These are phyloP conservation scores for Xanthoconium stramineum DNA, from an alignment of 768 basidiomycete species.

Conservation along the genomic window DNA sequence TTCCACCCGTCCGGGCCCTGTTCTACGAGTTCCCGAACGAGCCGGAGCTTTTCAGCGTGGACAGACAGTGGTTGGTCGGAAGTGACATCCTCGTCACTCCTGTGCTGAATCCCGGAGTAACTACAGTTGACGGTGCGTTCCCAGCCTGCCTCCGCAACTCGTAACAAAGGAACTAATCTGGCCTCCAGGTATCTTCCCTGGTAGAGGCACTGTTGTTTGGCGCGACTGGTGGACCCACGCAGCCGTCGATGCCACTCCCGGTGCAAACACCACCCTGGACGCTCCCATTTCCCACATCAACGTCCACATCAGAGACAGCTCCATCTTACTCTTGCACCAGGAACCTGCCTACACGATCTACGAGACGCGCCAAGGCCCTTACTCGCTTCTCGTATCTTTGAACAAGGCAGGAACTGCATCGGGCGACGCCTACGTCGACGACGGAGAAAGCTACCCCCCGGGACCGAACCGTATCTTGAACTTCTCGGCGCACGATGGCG, in stretches of 20 bases:
- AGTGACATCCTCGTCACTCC: constrained; percentile 72
- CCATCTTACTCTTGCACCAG: constrained; percentile 61
- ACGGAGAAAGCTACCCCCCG: constrained; percentile 62
- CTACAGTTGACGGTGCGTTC: constrained; percentile 58
- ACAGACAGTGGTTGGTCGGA: constrained; percentile 72
- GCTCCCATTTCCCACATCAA: constrained; percentile 75
- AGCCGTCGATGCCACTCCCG: constrained; percentile 41
- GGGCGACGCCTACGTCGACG: constrained; percentile 67
- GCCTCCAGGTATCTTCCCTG: constrained; percentile 58
- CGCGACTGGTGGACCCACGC: constrained; percentile 74
- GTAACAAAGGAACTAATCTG: not conserved
- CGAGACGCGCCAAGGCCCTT: constrained; percentile 62
- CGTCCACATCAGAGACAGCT: constrained; percentile 69
- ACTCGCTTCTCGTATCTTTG: constrained; percentile 59
- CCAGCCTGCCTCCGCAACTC: not conserved
- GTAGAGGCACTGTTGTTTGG: constrained; percentile 56
- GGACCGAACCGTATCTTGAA: constrained; percentile 47
- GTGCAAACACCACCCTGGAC: constrained; percentile 47
- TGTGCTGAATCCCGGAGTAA: constrained; percentile 64
- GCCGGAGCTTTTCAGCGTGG: constrained; percentile 57
- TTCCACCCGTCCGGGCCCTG: constrained; percentile 70
- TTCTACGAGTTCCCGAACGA: constrained; percentile 79
- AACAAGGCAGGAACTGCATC: constrained; percentile 45
- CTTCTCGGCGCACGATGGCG: constrained; percentile 37
- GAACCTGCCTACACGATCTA: constrained; percentile 64